These are phyloP conservation scores for Yarrowia sp. DNA, from an alignment of 805 yeast genomes.

Conservation along the genomic window DNA sequence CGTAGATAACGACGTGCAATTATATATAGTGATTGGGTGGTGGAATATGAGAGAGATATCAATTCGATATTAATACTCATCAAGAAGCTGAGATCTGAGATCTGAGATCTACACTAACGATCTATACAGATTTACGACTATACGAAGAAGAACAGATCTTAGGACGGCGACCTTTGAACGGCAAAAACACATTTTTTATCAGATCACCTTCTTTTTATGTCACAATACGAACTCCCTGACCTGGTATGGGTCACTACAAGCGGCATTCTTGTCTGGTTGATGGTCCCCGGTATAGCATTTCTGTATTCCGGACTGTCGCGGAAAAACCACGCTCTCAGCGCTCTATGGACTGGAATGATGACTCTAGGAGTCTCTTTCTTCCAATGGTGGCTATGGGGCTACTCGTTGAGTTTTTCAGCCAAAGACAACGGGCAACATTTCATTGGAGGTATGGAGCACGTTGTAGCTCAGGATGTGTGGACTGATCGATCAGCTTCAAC, in stretches of 20 bases:
- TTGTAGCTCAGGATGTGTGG: slow-evolving; percentile 78
- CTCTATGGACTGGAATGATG: slow-evolving; percentile 93
- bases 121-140: too few relatives aligned
- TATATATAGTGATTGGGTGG: not conserved
- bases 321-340: slow-evolving; percentile 92
- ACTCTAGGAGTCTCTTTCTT: slow-evolving; percentile 81
- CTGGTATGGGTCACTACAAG: slow-evolving; percentile 43
- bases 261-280: slow-evolving; percentile 62
- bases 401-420: slow-evolving; percentile 80
- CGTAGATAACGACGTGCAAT: slow-evolving; percentile 5
- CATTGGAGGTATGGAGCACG: slow-evolving; percentile 80
- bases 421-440: slow-evolving; percentile 76
- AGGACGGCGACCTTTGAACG: too few relatives aligned
- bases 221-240: not conserved
- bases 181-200: too few relatives aligned
- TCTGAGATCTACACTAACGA: too few relatives aligned
- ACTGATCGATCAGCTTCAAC: slow-evolving; percentile 43
- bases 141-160: too few relatives aligned
- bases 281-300: slow-evolving; percentile 95
- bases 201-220: not conserved
- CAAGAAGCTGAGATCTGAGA: too few relatives aligned
- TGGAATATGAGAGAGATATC: not conserved
- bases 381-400: slow-evolving; percentile 99
- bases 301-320: slow-evolving; percentile 94
- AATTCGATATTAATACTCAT: too few relatives aligned